Evolutionary conservation across 169 alveolate species (phyloP), one percentile per base, ranked within the genome.

Genomic region (Amoebophrya sp.): DNA sequence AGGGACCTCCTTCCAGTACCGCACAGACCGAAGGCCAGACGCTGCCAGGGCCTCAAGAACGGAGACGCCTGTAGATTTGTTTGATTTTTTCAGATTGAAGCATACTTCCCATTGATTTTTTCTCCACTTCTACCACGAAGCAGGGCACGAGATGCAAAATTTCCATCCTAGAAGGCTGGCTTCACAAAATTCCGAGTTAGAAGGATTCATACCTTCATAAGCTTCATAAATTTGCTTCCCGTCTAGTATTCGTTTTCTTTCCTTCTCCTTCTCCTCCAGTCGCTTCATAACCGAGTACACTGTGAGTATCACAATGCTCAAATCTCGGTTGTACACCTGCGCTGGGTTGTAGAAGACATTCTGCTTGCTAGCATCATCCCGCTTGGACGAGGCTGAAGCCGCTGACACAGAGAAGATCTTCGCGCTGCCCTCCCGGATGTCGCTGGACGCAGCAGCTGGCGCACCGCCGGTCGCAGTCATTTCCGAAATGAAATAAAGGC

Each of bases 271-370:
- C 83, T 66, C 83, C 83, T 66, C 83, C 32, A n/a, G 2, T 0
- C 83, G 83, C 32, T 25, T 2, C 83, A 66, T 66, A 0, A 66
- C 83, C 32, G 39, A 25, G 18, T 25, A 66, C 10, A n/a, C 83
- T 88, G 91, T 90, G 77, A 94, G 38, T 18, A 55, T 94, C 23
- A 94, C 40, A 12, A 94, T 33, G 0, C 98, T 95, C 89, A 97
- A 92, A 92, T 97, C 99, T 40, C 99, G 95, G 92, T 97, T 97
- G 91, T 96, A 97, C 55, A 97, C 97, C 93, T 97, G 98, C 0
- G 97, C 98, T 0, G 98, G 98, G 91, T 97, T 97, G 90, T 93
- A 95, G 90, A 95, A 95, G 25, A 94, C 94, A 0, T 38, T 40
- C 18, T 95, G 83, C 35, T n/a, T 18, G 10, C 83, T 25, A 7